Evolutionary conservation across 345 rosid genomes (phyloP).

Genomic region (Moricandia arvensis): DNA sequence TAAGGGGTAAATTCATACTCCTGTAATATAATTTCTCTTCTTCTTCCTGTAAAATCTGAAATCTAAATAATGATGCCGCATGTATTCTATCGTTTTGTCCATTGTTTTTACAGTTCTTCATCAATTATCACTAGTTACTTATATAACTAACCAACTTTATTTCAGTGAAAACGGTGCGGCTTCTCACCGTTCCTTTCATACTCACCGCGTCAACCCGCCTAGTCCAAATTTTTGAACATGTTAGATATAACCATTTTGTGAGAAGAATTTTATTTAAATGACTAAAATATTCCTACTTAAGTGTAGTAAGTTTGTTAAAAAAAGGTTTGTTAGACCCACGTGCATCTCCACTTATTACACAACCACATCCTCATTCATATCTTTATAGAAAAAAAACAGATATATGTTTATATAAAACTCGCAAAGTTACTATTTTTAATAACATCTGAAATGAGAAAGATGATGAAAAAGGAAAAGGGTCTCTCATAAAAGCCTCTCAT

Average conservation of each 20-base stretch:
- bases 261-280: neutral
- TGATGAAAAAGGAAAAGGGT: constrained; percentile 24
- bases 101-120: too few species aligned
- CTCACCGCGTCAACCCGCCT: too few species aligned
- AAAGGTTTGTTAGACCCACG: constrained; percentile 49
- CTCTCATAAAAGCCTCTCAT: constrained; percentile 36
- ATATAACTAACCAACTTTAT: too few species aligned
- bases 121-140: too few species aligned
- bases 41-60: too few species aligned
- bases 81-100: too few species aligned
- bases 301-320: constrained; percentile 1
- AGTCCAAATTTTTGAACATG: too few species aligned
- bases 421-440: constrained; percentile 27
- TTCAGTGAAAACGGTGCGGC: too few species aligned
- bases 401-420: constrained; percentile 8
- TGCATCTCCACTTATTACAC: constrained; percentile 61
- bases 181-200: too few species aligned
- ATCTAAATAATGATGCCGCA: too few species aligned
- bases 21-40: too few species aligned
- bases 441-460: constrained; percentile 24
- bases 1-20: too few species aligned
- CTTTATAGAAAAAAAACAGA: neutral
- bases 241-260: neutral
- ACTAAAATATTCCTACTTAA: constrained; percentile 9
- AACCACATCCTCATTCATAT: constrained; percentile 36